These are phyloP conservation scores for Penicillium atrosanguineum DNA, from an alignment of 495 filamentous ascomycete species.

Conservation along the genomic window DNA sequence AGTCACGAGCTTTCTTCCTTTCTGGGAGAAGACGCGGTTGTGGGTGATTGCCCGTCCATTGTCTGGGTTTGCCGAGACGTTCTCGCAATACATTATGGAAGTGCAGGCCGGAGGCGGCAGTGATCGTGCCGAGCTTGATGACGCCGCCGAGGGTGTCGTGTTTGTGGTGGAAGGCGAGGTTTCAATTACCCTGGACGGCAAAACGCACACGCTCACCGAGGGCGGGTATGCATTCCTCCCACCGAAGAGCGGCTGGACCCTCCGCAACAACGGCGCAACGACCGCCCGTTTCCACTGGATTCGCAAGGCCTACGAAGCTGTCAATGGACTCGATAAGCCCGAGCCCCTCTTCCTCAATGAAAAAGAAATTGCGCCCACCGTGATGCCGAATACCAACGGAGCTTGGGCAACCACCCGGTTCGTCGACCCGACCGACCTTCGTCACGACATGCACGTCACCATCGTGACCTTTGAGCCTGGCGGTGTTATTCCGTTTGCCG, in stretches of 20 bases:
- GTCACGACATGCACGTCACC: slow-evolving; percentile 30
- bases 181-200: slow-evolving; percentile 15
- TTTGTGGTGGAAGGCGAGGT: slow-evolving; percentile 28
- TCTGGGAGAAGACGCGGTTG: slow-evolving; percentile 27
- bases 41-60: slow-evolving; percentile 29
- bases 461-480: slow-evolving; percentile 28
- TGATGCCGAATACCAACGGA: slow-evolving; percentile 25
- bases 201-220: slow-evolving; percentile 21
- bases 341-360: slow-evolving; percentile 26
- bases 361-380: slow-evolving; percentile 21
- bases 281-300: slow-evolving; percentile 30
- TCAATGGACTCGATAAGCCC: slow-evolving; percentile 21
- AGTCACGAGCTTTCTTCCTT: slow-evolving; percentile 27
- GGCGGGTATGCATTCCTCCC: slow-evolving; percentile 27
- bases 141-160: slow-evolving; percentile 19
- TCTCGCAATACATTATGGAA: slow-evolving; percentile 32
- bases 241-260: slow-evolving; percentile 24
- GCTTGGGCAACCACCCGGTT: slow-evolving; percentile 28
- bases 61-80: slow-evolving; percentile 28
- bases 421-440: slow-evolving; percentile 25
- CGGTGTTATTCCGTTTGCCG: slow-evolving; percentile 25
- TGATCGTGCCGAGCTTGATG: slow-evolving; percentile 20
- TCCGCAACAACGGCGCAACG: slow-evolving; percentile 16
- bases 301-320: slow-evolving; percentile 25
- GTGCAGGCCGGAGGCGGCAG: slow-evolving; percentile 24